Base-by-base conservation (phyloP, 495 filamentous ascomycete genomes). In the Talaromyces borbonicus region DNA sequence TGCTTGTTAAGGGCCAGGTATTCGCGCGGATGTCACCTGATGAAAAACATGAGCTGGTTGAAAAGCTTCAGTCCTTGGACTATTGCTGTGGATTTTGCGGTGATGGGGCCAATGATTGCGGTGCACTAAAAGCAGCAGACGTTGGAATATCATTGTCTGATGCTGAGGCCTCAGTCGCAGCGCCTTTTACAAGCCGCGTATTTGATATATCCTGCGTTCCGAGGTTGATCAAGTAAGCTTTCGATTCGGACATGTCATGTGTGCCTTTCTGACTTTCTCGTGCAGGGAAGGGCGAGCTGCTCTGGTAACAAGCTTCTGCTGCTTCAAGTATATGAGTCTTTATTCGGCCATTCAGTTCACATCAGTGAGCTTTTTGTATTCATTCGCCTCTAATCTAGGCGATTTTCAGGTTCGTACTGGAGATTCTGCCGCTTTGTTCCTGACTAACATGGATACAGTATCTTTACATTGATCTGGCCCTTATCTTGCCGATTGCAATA, bases 331-430 rank as follows among this genome's bases (percentile, higher is more conserved):
- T 62, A 99, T 99, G 93, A 95, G 87, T 56, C 66, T 99, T 49
- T 99, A 99, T 65, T 96, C 90, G 4, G 92, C 92, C 5, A 99
- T 99, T 43, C 93, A 99, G 63, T 99, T 99, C 69, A 93, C 87
- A n/a, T 84, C 88, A 2, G 93, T 99, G 59, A 95, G 87, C 77
- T 95, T 99, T 57, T 71, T 99, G 19, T 99, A 99, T 61, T 85
- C 87, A 5, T 93, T 85, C 18, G 93, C 82, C 14, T 96, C 90
- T 15, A 99, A 99, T 60, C 74, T 99, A 9, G 93, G 90, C 36
- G 93, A 99, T 60, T 95, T 96, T 52, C 92, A 97, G 71, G 82
- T 83, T 58, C 40, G 59, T 5, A 19, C 29, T 18, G 16, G 22
- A 19, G 25, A 16, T 27, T 26, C 22, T 11, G 38, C 9, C 19